Base-by-base conservation (phyloP, 116 monocot species). In the Trichopus zeylanicus region DNA sequence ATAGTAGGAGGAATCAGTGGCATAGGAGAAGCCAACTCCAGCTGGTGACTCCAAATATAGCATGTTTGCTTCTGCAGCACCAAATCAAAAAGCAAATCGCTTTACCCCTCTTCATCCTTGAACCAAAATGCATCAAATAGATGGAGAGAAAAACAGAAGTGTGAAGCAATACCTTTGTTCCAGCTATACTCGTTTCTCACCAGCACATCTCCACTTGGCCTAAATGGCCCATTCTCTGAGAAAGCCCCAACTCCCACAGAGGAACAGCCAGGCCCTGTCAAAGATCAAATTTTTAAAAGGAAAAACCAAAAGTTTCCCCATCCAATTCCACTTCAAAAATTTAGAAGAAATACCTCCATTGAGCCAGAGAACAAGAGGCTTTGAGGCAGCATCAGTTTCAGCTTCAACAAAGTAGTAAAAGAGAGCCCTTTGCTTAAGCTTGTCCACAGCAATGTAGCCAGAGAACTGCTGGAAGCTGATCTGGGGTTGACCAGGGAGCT, bases 171-270 rank as follows among this genome's bases (percentile, higher is more conserved):
- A 98, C 97, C 97, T 98, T 77, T 91, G 67, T 98, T 98, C 97
- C 97, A 98, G 63, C 97, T 98, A 73, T 88, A 68, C 64, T 85
- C 88, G 73, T 98, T 98, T 31, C 68, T 85, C 61, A 80, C 73
- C 34, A 98, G 71, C 53, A 69, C 32, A 15, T 75, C 55, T 20
- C 91, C 79, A 67, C 82, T 91, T 11, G 97, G 97, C 54, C 91
- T 78, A 54, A 98, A 98, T 59, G 97, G 97, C 37, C 97, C 97
- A 70, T 98, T 98, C 69, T 91, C 97, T 39, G 97, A 98, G 78
- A 98, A 98, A 31, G 97, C 91, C 25, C 97, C 97, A 52, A 98
- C 91, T 73, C 97, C 97, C 20, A 98, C 70, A 29, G 97, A 98
- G 48, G 97, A 98, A 39, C 97, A 98, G 29, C 97, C 97, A 64